Percentiles rank a stretch among this genome's conserved stretches.
These are phyloP conservation scores for Zoysia japonica DNA, from an alignment of 176 grass and related monocot species.

Conservation along the genomic window DNA sequence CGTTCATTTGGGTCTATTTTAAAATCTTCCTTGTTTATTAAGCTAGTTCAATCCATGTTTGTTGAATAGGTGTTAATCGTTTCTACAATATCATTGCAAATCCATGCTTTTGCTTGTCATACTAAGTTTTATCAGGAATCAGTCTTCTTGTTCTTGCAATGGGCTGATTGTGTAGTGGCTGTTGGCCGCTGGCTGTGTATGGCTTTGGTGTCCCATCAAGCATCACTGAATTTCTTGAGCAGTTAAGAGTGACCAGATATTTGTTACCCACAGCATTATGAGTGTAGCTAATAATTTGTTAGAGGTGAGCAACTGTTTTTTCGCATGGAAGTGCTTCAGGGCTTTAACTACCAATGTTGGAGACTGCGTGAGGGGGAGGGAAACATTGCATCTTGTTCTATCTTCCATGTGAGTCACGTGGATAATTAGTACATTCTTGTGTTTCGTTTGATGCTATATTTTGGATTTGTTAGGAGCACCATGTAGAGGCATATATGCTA, in stretches of 20 bases:
- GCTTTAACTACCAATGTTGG: background rate
- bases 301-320: background rate
- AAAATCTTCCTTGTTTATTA: background rate
- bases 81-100: background rate
- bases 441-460: background rate
- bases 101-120: background rate
- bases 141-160: background rate
- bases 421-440: background rate
- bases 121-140: background rate
- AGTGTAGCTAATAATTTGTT: background rate
- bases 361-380: background rate
- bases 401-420: background rate
- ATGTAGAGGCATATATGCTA: constrained; percentile 10
- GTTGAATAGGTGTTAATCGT: background rate
- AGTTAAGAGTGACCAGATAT: background rate
- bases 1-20: too few relatives aligned
- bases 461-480: background rate
- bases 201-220: background rate
- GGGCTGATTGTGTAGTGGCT: background rate
- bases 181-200: background rate
- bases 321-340: too few relatives aligned
- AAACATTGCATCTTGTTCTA: background rate
- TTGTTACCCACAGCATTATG: background rate
- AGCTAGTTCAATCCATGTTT: background rate
- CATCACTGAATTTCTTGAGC: background rate